These are phyloP conservation scores for Paecilomyces dactylethromorphus DNA, from an alignment of 2,329 filamentous ascomycete genomes.

Conservation along the genomic window DNA sequence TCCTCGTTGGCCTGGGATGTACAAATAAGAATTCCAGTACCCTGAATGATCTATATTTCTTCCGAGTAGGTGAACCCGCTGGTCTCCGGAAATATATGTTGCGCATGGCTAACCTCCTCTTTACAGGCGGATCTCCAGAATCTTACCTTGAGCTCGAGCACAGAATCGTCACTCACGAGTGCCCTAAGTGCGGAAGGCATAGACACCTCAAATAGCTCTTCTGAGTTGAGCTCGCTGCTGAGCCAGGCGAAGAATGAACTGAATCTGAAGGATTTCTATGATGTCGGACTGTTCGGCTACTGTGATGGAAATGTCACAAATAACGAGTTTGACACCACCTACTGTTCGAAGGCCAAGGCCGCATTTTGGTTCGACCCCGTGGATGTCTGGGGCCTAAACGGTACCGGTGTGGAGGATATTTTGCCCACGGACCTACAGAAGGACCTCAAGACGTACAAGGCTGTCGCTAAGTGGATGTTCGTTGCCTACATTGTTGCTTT, in stretches of 20 bases:
- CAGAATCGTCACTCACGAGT: slow-evolving; percentile 22
- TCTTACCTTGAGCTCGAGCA: slow-evolving; percentile 46
- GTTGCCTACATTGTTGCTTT: slow-evolving; percentile 72
- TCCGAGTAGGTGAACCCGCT: slow-evolving; percentile 30
- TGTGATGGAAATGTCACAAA: slow-evolving; percentile 58
- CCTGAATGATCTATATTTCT: slow-evolving; percentile 51
- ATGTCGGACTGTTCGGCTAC: slow-evolving; percentile 80
- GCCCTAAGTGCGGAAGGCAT: slow-evolving; percentile 29
- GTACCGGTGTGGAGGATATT: slow-evolving; percentile 49
- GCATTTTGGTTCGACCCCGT: slow-evolving; percentile 72
- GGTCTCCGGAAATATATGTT: slow-evolving; percentile 1
- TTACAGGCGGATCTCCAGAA: slow-evolving; percentile 53
- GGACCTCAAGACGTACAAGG: slow-evolving; percentile 66
- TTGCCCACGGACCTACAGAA: slow-evolving; percentile 62
- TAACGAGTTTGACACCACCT: slow-evolving; percentile 43
- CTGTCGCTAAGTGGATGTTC: slow-evolving; percentile 74
- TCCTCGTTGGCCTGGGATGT: slow-evolving; percentile 53
- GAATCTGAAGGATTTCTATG: slow-evolving; percentile 68
- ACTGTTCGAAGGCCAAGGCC: slow-evolving; percentile 65
- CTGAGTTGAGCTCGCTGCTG: slow-evolving; percentile 31
- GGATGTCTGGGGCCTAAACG: slow-evolving; percentile 57
- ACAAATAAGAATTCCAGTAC: slow-evolving; percentile 43
- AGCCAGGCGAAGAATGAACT: slow-evolving; percentile 38
- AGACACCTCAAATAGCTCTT: slow-evolving; percentile 41
- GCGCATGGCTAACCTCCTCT: slow-evolving; percentile 1